phyloP scores from a whole-genome alignment of 2,329 filamentous ascomycete species.

The Cadophora gregata region DNA sequence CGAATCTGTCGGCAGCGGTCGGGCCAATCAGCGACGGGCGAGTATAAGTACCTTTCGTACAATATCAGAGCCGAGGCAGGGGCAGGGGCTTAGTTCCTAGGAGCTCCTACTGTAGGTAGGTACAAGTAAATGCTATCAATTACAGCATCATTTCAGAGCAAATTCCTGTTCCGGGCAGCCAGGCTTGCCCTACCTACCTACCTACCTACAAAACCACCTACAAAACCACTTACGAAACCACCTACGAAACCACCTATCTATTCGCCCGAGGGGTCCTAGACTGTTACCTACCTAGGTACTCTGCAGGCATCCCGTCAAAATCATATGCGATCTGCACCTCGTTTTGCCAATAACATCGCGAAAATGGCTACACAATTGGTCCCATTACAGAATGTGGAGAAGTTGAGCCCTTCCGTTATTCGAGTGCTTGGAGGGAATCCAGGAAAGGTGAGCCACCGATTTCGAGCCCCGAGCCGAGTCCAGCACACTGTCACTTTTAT shows the following conservation, averaged over 20 bases:
- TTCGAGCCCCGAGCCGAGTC: not conserved
- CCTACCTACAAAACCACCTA: too few relatives aligned
- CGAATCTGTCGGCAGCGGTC: not conserved
- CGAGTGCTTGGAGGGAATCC: slow-evolving; percentile 91
- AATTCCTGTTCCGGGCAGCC: too few relatives aligned
- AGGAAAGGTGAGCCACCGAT: slow-evolving; percentile 65
- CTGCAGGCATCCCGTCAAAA: not conserved
- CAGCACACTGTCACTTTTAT: not conserved
- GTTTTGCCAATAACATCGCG: slow-evolving; percentile 21
- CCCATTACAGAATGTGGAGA: slow-evolving; percentile 71
- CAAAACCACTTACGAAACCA: too few relatives aligned
- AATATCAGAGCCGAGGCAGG: slow-evolving; percentile 5
- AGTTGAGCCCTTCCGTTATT: slow-evolving; percentile 78
- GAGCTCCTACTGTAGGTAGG: not conserved
- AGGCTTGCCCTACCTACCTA: too few relatives aligned
- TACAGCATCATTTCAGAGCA: too few relatives aligned
- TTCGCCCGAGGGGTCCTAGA: not conserved
- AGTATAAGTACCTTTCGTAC: too few relatives aligned
- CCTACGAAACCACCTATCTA: not conserved
- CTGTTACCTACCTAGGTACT: not conserved
- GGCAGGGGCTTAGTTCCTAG: not conserved
- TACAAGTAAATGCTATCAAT: too few relatives aligned
- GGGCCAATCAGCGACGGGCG: not conserved
- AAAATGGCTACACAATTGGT: slow-evolving; percentile 43
- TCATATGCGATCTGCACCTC: not conserved